Conservation (phyloP, 805 yeast genomes). For the Suhomyces sp. region DNA sequence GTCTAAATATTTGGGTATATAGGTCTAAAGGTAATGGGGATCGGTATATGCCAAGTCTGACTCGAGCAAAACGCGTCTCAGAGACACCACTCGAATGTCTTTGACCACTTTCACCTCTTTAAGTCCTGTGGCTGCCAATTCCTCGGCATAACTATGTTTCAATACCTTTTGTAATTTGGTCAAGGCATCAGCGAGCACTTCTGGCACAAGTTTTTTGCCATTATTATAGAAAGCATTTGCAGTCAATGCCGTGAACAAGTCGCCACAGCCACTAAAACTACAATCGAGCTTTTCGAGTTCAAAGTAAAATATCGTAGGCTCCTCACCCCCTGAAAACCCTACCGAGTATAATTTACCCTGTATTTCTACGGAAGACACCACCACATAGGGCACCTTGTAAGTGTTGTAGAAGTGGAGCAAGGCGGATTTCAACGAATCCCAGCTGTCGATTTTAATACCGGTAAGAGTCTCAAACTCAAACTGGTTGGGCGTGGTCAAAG, state of each 20-base stretch:
- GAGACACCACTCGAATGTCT: conserved; percentile 36
- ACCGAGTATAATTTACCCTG: conserved; percentile 36
- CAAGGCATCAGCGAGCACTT: conserved; percentile 24
- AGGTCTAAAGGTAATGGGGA: not conserved
- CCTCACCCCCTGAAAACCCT: conserved; percentile 26
- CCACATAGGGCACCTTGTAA: conserved; percentile 50
- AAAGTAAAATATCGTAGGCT: conserved; percentile 25
- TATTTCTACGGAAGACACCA: conserved; percentile 55
- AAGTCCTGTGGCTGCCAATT: conserved; percentile 9
- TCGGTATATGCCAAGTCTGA: not conserved
- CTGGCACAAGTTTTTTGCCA: conserved; percentile 16
- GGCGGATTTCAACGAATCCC: conserved; percentile 36
- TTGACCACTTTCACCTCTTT: conserved; percentile 23
- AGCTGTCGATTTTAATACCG: conserved; percentile 39
- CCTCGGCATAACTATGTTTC: conserved; percentile 23
- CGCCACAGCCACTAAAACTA: conserved; percentile 72
- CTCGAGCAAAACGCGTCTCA: conserved; percentile 26
- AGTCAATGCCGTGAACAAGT: conserved; percentile 61
- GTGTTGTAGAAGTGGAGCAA: conserved; percentile 39
- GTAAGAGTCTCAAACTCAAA: conserved; percentile 66
- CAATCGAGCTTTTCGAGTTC: conserved; percentile 53
- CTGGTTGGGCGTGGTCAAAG: conserved; percentile 68
- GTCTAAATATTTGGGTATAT: too few species aligned
- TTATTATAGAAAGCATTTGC: conserved; percentile 43
- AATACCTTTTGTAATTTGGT: conserved; percentile 28